Evolutionary conservation across 345 rosid species (phyloP), one percentile per base, ranked within the genome.

Genomic region (Lepidium africanum): DNA sequence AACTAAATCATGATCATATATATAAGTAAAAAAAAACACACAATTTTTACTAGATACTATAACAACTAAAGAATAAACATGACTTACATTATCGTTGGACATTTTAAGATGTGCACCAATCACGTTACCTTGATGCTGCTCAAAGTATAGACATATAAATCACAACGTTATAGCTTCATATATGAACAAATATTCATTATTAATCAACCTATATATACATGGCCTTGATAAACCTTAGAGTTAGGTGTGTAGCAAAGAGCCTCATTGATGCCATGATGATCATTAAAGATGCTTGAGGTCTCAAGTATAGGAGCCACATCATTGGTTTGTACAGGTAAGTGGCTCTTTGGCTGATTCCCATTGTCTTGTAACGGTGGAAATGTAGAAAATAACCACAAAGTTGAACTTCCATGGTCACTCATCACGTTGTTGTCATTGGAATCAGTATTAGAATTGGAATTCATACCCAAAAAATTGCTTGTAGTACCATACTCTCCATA

Each of bases 381-480:
- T 25, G 2, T 25, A 38, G n/a, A 10, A 47, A 67, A 6, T 42
- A 56, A 3, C 5, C 14, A 10, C 11, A 11, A 11, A 47, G 23
- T 25, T 64, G 76, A 64, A 39, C 59, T 30, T 57, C 27, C 71
- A 55, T 19, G 38, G 60, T 8, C 33, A 14, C 37, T 41, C 38
- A 42, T 23, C 27, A 25, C 27, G 43, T 15, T 51, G 60, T 11
- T 65, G 32, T 47, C 25, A 27, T 45, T 27, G 15, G 27, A 25
- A 25, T 27, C 41, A 46, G 35, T 13, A 25, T 0, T 48, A 7
- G 7, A 25, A 32, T 40, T 49, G 16, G 46, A 41, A 46, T 58
- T 40, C 47, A 42, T 23, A 59, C 67, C 77, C 51, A 25, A 59
- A 21, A 2, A 32, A 41, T 19, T 5, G 11, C 9, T 66, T 51